Conservation (phyloP, 257 asterid genomes). For the Ajuga chamaepitys region DNA sequence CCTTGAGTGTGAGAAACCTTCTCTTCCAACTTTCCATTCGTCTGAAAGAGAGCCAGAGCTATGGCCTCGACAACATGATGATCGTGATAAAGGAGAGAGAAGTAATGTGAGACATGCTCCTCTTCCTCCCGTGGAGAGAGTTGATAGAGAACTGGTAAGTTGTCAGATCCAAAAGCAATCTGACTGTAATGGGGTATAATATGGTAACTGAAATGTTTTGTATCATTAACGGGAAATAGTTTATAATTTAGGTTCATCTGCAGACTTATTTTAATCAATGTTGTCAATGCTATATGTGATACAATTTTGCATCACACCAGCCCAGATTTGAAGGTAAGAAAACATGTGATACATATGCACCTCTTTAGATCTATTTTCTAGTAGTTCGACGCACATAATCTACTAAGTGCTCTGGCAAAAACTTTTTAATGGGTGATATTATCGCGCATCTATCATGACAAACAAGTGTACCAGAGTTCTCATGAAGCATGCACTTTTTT, state of each 20-base stretch:
- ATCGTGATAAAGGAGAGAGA: constrained; percentile 24
- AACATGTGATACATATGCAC: neutral
- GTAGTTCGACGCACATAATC: constrained; percentile 8
- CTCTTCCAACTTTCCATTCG: constrained; percentile 28
- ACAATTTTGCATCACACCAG: neutral
- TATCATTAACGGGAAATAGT: neutral
- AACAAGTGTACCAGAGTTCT: constrained; percentile 6
- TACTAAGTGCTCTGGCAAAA: constrained; percentile 1
- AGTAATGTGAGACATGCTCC: constrained; percentile 31
- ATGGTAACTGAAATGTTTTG: neutral
- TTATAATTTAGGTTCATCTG: neutral
- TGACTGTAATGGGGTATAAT: constrained; percentile 44
- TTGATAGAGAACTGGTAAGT: constrained; percentile 26
- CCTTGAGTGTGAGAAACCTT: constrained; percentile 66
- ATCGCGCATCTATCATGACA: neutral
- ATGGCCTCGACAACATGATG: constrained; percentile 14
- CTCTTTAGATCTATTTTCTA: neutral
- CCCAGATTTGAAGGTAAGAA: neutral
- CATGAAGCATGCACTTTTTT: constrained; percentile 11
- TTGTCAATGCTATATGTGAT: neutral
- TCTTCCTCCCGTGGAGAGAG: constrained; percentile 30
- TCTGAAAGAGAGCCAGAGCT: constrained; percentile 29
- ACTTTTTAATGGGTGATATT: neutral
- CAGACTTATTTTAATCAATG: neutral
- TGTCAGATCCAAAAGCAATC: constrained; percentile 25